A percentile compares a stretch with the other conserved stretches of the same genome.
Evolutionary conservation across 768 basidiomycete species (phyloP).

Genomic region (Amanita thiersii): DNA sequence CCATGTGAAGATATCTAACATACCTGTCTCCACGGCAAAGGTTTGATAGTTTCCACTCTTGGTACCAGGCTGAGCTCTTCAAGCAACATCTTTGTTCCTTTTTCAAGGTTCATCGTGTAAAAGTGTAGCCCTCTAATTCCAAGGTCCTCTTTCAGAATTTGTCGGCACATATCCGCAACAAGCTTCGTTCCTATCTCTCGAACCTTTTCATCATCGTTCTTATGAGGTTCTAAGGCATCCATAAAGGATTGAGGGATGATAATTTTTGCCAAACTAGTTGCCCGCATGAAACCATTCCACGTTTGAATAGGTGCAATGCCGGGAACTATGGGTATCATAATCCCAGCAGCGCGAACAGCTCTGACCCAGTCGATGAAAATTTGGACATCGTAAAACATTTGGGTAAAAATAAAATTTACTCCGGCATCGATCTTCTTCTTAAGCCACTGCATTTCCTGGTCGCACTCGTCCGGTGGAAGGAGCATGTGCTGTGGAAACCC

Average conservation of each 20-base stretch:
- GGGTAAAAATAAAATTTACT: constrained; percentile 91
- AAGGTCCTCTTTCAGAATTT: constrained; percentile 70
- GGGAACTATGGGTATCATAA: constrained; percentile 84
- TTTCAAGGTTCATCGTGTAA: constrained; percentile 97
- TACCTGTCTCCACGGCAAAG: constrained; percentile 95
- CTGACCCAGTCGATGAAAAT: constrained; percentile 91
- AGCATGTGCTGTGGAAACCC: constrained; percentile 84
- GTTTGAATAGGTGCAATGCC: constrained; percentile 96
- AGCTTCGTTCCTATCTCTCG: constrained; percentile 88
- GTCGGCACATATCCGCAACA: constrained; percentile 89
- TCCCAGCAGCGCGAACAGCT: constrained; percentile 73
- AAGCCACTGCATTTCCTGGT: constrained; percentile 73
- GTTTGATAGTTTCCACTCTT: constrained; percentile 84
- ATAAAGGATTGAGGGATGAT: constrained; percentile 68
- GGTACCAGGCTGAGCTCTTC: constrained; percentile 88
- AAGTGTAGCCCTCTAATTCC: constrained; percentile 90
- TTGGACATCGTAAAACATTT: constrained; percentile 95
- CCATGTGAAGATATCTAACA: constrained; percentile 9
- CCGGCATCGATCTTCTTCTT: constrained; percentile 92
- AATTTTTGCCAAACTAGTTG: constrained; percentile 72
- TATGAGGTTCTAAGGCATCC: constrained; percentile 76
- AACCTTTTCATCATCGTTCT: constrained; percentile 91
- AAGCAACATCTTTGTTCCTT: constrained; percentile 90
- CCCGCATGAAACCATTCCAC: constrained; percentile 89
- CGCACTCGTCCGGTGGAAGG: constrained; percentile 65